A percentile compares a stretch with the other conserved stretches of the same genome.
phyloP scores from a whole-genome alignment of 2,329 filamentous ascomycete species.

The Pyrenophora graminea region DNA sequence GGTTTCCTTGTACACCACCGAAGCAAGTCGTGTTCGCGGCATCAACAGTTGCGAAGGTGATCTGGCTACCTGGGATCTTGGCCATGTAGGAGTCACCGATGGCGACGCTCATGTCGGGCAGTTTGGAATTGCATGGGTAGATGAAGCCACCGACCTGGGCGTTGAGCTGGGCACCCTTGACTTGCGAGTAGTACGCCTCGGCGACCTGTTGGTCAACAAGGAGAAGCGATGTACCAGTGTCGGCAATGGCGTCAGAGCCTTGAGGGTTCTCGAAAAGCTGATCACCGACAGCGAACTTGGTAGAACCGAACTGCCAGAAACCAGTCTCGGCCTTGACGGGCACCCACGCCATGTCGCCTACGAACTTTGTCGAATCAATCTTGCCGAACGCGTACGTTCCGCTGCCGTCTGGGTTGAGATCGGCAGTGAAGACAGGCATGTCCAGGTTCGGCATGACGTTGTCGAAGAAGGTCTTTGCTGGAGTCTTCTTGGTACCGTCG shows the following conservation, averaged over 20 bases:
- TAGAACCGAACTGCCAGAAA: slow-evolving; percentile 70
- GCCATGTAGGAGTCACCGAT: slow-evolving; percentile 64
- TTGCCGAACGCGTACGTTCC: slow-evolving; percentile 76
- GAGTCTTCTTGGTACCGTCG: slow-evolving; percentile 58
- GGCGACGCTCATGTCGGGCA: slow-evolving; percentile 56
- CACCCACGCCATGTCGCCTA: slow-evolving; percentile 65
- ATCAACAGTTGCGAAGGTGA: slow-evolving; percentile 47
- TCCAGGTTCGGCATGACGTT: slow-evolving; percentile 66
- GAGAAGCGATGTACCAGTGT: slow-evolving; percentile 66
- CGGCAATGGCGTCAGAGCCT: slow-evolving; percentile 52
- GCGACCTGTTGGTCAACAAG: slow-evolving; percentile 61
- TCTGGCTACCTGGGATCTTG: slow-evolving; percentile 55
- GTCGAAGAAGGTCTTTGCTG: slow-evolving; percentile 75
- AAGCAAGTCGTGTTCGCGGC: slow-evolving; percentile 61
- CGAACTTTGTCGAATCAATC: slow-evolving; percentile 67
- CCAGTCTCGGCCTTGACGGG: slow-evolving; percentile 64
- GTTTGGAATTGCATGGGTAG: slow-evolving; percentile 49
- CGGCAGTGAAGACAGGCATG: slow-evolving; percentile 71
- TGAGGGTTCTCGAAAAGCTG: slow-evolving; percentile 59
- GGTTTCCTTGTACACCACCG: slow-evolving; percentile 67
- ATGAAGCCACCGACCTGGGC: slow-evolving; percentile 49
- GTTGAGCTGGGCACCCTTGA: slow-evolving; percentile 46
- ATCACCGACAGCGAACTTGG: slow-evolving; percentile 60
- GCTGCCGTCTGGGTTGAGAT: slow-evolving; percentile 62
- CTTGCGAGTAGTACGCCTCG: slow-evolving; percentile 51